Percentiles rank a stretch among this genome's conserved stretches.
These are phyloP conservation scores for Periconia sp. DNA, from an alignment of 2,329 filamentous ascomycete genomes.

Conservation along the genomic window DNA sequence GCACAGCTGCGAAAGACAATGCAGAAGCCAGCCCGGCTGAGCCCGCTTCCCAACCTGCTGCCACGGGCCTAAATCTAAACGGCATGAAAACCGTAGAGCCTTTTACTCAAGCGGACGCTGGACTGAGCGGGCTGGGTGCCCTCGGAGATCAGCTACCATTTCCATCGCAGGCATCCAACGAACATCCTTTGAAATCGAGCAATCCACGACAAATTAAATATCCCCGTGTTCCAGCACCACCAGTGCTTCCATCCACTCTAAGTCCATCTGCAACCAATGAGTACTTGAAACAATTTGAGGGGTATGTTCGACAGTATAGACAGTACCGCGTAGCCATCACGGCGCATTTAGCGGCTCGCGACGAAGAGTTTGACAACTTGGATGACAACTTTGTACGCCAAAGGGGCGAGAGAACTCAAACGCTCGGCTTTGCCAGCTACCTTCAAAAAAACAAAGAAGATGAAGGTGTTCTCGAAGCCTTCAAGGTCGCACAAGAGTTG, in stretches of 20 bases:
- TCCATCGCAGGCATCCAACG: slow-evolving; percentile 54
- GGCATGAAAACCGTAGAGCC: slow-evolving; percentile 55
- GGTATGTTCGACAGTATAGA: slow-evolving; percentile 60
- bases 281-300: slow-evolving; percentile 56
- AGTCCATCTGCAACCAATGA: slow-evolving; percentile 52
- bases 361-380: slow-evolving; percentile 49
- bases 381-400: slow-evolving; percentile 53
- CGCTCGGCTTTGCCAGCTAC: slow-evolving; percentile 61
- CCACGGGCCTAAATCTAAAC: slow-evolving; percentile 45
- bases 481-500: slow-evolving; percentile 60
- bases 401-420: slow-evolving; percentile 50
- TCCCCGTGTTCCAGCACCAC: slow-evolving; percentile 56
- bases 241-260: slow-evolving; percentile 47
- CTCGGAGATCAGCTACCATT: slow-evolving; percentile 60
- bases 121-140: slow-evolving; percentile 57
- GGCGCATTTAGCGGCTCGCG: slow-evolving; percentile 57
- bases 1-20: slow-evolving; percentile 18
- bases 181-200: slow-evolving; percentile 44
- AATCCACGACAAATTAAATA: slow-evolving; percentile 48
- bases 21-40: slow-evolving; percentile 17
- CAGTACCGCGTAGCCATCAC: slow-evolving; percentile 58
- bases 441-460: slow-evolving; percentile 65
- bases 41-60: slow-evolving; percentile 13
- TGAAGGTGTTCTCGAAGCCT: slow-evolving; percentile 61
- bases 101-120: slow-evolving; percentile 49